These are phyloP conservation scores for Lojkania enalia DNA, from an alignment of 2,329 filamentous ascomycete species.

Conservation along the genomic window DNA sequence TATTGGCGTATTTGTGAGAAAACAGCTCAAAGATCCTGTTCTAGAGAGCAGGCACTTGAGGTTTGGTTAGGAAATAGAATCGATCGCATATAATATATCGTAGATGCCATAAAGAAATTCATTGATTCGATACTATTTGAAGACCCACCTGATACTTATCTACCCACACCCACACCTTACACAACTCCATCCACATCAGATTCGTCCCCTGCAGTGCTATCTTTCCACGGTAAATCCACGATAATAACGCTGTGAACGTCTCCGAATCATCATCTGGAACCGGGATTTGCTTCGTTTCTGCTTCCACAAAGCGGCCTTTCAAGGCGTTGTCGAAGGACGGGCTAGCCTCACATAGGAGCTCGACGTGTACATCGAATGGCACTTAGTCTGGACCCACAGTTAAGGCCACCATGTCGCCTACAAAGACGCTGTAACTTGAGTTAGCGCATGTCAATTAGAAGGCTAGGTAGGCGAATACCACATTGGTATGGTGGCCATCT, in stretches of 20 bases:
- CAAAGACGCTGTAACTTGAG: no score
- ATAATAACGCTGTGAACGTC: conserved; percentile 10
- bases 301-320: conserved; percentile 11
- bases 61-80: no score
- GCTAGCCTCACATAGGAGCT: conserved; percentile 13
- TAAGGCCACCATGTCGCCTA: not conserved
- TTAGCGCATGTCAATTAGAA: no score
- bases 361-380: not conserved
- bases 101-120: no score
- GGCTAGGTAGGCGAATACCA: no score
- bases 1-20: not conserved
- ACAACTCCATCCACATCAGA: conserved; percentile 5
- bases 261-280: conserved; percentile 10
- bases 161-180: conserved; percentile 15
- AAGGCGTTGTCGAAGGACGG: conserved; percentile 17
- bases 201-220: not conserved
- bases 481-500: no score
- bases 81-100: no score
- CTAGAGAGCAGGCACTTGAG: not conserved
- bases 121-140: no score
- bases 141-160: conserved; percentile 11
- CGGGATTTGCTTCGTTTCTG: conserved; percentile 7
- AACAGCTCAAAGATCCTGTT: not conserved
- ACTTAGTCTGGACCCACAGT: not conserved
- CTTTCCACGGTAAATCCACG: conserved; percentile 13